These are phyloP conservation scores for Calendula officinalis DNA, from an alignment of 129 eudicot species.

Conservation along the genomic window DNA sequence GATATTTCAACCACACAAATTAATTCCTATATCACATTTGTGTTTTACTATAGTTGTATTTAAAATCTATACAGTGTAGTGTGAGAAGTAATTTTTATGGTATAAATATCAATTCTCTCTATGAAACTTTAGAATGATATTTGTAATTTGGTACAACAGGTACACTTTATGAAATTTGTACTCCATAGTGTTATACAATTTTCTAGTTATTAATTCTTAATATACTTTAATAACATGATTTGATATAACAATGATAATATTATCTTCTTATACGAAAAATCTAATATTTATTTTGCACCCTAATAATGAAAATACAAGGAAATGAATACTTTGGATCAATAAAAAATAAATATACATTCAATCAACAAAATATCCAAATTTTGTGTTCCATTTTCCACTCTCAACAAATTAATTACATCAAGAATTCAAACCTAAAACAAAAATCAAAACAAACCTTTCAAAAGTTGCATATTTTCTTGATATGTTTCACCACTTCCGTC, in stretches of 20 bases:
- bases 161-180: background rate
- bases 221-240: no score
- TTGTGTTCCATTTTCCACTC: conserved; percentile 8
- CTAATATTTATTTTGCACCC: background rate
- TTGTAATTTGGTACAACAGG: no score
- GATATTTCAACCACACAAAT: no score
- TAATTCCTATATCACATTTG: no score
- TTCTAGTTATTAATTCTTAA: no score
- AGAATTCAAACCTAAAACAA: conserved; percentile 14
- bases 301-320: background rate
- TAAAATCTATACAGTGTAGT: no score
- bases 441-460: background rate
- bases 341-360: conserved; percentile 13
- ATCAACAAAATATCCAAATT: conserved; percentile 4
- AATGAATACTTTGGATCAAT: conserved; percentile 11
- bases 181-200: background rate
- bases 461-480: conserved; percentile 38
- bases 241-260: no score
- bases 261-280: no score
- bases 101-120: no score
- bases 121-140: no score
- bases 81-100: no score
- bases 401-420: conserved; percentile 19
- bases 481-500: conserved; percentile 29
- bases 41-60: no score